Conservation (phyloP, 176 grass and related monocot species). For the Cymbopogon citratus region DNA sequence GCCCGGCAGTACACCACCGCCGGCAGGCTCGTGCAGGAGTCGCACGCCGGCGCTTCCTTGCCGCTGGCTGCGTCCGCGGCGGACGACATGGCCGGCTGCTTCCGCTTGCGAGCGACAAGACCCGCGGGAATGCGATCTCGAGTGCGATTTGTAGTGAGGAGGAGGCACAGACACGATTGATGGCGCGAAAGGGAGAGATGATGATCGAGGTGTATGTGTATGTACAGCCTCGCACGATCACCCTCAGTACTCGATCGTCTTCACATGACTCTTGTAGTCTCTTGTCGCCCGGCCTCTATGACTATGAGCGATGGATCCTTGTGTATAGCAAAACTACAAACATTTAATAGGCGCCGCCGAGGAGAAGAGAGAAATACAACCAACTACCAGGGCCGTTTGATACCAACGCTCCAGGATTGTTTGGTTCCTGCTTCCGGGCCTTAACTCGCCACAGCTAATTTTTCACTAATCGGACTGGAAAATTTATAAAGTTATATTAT, state of each 20-base stretch:
- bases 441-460: no score
- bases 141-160: not conserved
- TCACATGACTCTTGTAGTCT: no score
- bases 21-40: slow-evolving; percentile 40
- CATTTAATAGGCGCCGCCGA: not conserved
- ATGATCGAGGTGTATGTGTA: not conserved
- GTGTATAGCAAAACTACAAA: not conserved
- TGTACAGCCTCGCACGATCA: not conserved
- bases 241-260: not conserved
- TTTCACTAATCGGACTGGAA: no score
- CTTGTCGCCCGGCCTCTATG: no score
- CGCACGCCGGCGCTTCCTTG: slow-evolving; percentile 21
- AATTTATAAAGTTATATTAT: not conserved
- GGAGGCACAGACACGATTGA: not conserved
- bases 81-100: not conserved
- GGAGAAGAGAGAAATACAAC: not conserved
- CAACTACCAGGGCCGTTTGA: no score
- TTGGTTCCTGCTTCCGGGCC: no score
- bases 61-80: not conserved
- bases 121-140: not conserved
- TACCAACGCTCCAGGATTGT: no score
- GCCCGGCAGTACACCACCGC: slow-evolving; percentile 76
- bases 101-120: not conserved
- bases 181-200: slow-evolving; percentile 3
- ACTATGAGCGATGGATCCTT: not conserved